Conservation (phyloP, 2,329 filamentous ascomycete species). For the Botrytis elliptica region DNA sequence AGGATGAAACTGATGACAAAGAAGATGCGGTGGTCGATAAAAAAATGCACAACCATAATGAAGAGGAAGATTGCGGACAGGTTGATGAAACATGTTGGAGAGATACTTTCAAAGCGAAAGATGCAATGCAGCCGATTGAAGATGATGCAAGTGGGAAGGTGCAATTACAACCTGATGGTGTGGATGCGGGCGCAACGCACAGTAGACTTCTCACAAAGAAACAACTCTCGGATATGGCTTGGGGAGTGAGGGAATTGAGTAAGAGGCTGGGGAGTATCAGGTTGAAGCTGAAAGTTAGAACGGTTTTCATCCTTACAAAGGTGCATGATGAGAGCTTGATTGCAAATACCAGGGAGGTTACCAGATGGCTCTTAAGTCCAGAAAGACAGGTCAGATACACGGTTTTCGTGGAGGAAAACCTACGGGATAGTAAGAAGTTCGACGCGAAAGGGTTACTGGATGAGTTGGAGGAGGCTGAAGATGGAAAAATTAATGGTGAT, state of each 20-base stretch:
- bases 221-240: constrained; percentile 94
- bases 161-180: constrained; percentile 20
- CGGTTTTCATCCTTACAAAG: constrained; percentile 87
- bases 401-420: constrained; percentile 78
- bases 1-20: not conserved
- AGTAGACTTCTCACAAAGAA: constrained; percentile 88
- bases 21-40: constrained; percentile 23
- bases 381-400: constrained; percentile 67
- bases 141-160: constrained; percentile 25
- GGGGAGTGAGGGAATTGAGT: constrained; percentile 87
- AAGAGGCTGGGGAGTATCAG: constrained; percentile 81
- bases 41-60: constrained; percentile 16
- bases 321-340: constrained; percentile 83
- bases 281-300: constrained; percentile 76
- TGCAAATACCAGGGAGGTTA: constrained; percentile 71
- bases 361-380: constrained; percentile 75
- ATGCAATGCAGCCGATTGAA: constrained; percentile 10
- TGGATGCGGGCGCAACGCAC: constrained; percentile 40
- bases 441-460: constrained; percentile 66
- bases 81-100: constrained; percentile 57
- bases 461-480: constrained; percentile 53
- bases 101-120: constrained; percentile 30
- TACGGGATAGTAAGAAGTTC: constrained; percentile 71
- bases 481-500: constrained; percentile 40
- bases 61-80: constrained; percentile 45